These are phyloP conservation scores for Ustulina deusta DNA, from an alignment of 2,329 filamentous ascomycete species.

Conservation along the genomic window DNA sequence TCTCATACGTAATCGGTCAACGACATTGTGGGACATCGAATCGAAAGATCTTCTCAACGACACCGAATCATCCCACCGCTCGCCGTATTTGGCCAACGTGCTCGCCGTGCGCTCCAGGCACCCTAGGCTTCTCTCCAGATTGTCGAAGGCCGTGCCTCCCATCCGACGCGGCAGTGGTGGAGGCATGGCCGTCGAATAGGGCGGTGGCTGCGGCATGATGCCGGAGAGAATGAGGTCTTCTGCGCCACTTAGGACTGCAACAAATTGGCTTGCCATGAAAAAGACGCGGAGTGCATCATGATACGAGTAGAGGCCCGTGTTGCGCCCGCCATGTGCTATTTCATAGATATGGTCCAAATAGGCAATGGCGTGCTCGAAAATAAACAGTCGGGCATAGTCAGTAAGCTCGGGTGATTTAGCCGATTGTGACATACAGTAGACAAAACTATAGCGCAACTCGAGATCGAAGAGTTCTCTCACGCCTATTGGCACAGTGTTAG, in stretches of 20 bases:
- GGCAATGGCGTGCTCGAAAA: conserved; percentile 88
- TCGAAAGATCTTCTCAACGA: conserved; percentile 67
- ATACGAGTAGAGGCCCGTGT: conserved; percentile 81
- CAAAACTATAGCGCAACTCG: conserved; percentile 89
- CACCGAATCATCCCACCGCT: conserved; percentile 69
- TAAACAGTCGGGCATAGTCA: conserved; percentile 80
- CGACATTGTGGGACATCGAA: conserved; percentile 58
- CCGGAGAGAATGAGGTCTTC: conserved; percentile 68
- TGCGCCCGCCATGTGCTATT: conserved; percentile 69
- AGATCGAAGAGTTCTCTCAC: conserved; percentile 85
- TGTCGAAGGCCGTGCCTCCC: conserved; percentile 58
- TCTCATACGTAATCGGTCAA: conserved; percentile 57
- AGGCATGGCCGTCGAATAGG: conserved; percentile 57
- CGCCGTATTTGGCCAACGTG: conserved; percentile 67
- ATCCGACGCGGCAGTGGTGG: conserved; percentile 65
- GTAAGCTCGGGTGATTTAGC: conserved; percentile 77
- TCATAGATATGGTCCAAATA: conserved; percentile 82
- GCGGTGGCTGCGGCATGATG: conserved; percentile 58
- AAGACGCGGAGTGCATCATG: conserved; percentile 88
- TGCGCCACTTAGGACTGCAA: conserved; percentile 69
- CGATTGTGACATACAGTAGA: conserved; percentile 88
- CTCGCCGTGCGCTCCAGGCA: conserved; percentile 67
- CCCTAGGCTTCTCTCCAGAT: conserved; percentile 66
- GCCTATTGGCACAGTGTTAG: conserved; percentile 70
- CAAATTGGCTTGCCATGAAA: conserved; percentile 75